Base-by-base conservation (phyloP, 2,329 filamentous ascomycete species). In the Stylonectria norvegica region DNA sequence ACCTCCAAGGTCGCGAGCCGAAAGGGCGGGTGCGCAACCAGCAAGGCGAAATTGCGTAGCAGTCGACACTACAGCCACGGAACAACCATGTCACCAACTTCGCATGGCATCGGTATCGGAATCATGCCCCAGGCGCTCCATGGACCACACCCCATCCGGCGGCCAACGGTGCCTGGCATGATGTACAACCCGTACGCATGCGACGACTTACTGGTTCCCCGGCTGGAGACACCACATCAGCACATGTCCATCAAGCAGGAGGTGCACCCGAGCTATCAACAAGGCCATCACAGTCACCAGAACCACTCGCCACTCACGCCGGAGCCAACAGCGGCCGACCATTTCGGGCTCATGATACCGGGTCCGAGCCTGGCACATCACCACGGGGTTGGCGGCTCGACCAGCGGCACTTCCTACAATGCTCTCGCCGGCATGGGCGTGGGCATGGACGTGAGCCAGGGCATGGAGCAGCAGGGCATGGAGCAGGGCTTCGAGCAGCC, bases 1-100 rank as follows among this genome's bases (percentile, higher is more conserved):
- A 54, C n/a, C n/a, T 58, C 23, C 56, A 57, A 38, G 60, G 62
- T 31, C 16, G 57, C 62, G 16, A 58, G 62, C 2, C 56, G 58
- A 34, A 64, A 59, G 33, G 63, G 63, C 38, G 65, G 64, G 7
- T 55, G 50, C 14, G 58, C 61, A 6, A 53, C 62, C 9, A 59
- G 52, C 38, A 58, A 52, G 27, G 50, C 56, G 12, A 48, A 50
- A 32, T 34, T 52, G 35, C 53, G n/a, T n/a, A n/a, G 57, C 25
- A 48, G 48, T 34, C 56, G 49, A 19, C 49, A 43, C 33, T 52
- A 50, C 36, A 38, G 45, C 10, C 52, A 54, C 15, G 44, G 40
- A 32, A 37, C 42, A 36, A 38, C 58, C 16, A 47, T 56, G 43
- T 30, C 47, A 40, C 48, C 49, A 20, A 47, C 53, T 28, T 53